Evolutionary conservation across 768 basidiomycete species (phyloP), one percentile per base, ranked within the genome.

Genomic region (Mycena chlorophos): DNA sequence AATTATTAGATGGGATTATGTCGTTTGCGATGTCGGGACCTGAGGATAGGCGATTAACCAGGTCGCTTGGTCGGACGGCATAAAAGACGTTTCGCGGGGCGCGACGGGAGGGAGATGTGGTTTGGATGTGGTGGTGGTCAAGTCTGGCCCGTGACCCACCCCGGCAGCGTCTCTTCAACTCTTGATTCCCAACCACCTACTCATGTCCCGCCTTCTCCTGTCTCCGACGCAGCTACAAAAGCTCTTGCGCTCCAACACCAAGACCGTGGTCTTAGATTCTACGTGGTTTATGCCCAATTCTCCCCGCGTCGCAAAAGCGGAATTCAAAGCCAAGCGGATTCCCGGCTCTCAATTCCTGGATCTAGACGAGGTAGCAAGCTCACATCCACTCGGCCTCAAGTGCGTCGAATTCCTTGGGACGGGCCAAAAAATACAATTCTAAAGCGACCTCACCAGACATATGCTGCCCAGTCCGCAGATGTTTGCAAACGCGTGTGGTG

Each of bases 41-140:
- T 86, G 82, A 13, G 95, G 95, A 2, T 91, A 84, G 39, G 94
- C 79, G 57, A 97, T 79, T 61, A 98, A 75, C 95, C 95, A 98
- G 63, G 93, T 95, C 61, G 90, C 89, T 71, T 95, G 88, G 78
- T 97, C 94, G 68, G 93, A 95, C 55, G 94, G 94, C 94, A 97
- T 97, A n/a, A n/a, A n/a, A n/a, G n/a, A n/a, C n/a, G n/a, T n/a
- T n/a, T n/a, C n/a, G n/a, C n/a, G n/a, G n/a, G n/a, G n/a, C n/a
- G n/a, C n/a, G n/a, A n/a, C n/a, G n/a, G n/a, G n/a, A n/a, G n/a
- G n/a, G n/a, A n/a, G n/a, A n/a, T n/a, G n/a, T n/a, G n/a, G n/a
- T n/a, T n/a, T n/a, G n/a, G n/a, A n/a, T n/a, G n/a, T n/a, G n/a
- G n/a, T n/a, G n/a, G n/a, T n/a, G n/a, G n/a, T n/a, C n/a, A n/a